Percentiles rank a stretch among this genome's conserved stretches.
Conservation (phyloP, 257 asterid species). For the Fraxinus anomala region DNA sequence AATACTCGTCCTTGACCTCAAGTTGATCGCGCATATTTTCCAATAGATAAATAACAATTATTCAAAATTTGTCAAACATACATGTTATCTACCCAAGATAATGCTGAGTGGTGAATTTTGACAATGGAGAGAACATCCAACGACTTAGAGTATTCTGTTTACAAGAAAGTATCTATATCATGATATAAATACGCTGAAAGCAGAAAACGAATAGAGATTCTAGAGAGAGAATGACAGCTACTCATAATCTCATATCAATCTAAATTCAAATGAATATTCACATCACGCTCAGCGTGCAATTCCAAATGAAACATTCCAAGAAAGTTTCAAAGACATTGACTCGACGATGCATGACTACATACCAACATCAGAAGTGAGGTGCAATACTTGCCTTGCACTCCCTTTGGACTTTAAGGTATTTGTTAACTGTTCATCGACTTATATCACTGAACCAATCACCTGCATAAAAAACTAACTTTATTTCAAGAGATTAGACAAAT, state of each 20-base stretch:
- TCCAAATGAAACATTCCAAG: conserved; percentile 1
- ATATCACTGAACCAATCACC: conserved; percentile 15
- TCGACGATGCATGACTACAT: neutral
- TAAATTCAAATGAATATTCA: neutral
- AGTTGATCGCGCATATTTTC: neutral
- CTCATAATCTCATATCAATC: conserved; percentile 15
- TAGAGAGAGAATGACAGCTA: neutral
- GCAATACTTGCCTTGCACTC: conserved; percentile 12
- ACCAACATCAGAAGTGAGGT: neutral
- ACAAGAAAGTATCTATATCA: too few species aligned
- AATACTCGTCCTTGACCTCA: conserved; percentile 16
- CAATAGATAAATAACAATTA: neutral
- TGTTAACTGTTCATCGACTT: conserved; percentile 6
- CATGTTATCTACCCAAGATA: too few species aligned
- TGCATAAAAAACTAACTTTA: conserved; percentile 15
- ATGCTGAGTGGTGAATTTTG: too few species aligned
- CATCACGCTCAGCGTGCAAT: neutral
- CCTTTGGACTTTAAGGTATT: neutral
- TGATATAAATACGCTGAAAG: neutral
- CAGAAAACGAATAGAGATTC: conserved; percentile 2
- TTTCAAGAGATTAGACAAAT: conserved; percentile 7
- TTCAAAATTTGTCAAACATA: too few species aligned
- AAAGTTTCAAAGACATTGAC: conserved; percentile 4
- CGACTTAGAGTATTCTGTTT: too few species aligned
- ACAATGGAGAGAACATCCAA: too few species aligned